phyloP scores from a whole-genome alignment of 805 yeast genomes.

The Jamesozyma lodderae region DNA sequence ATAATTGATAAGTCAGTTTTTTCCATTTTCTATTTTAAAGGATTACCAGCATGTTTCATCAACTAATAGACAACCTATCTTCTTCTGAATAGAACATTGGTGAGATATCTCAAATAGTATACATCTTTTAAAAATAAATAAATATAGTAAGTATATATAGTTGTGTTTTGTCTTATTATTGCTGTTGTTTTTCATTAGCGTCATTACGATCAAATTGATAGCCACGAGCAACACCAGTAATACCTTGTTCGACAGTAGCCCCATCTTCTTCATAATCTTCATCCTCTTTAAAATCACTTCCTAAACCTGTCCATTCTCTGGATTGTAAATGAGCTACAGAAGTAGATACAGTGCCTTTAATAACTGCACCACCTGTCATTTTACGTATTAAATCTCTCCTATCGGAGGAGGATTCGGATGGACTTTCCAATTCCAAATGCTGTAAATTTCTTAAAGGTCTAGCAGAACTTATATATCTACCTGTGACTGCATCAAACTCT shows the following conservation, averaged over 20 bases:
- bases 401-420: conserved; percentile 17
- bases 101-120: too few species aligned
- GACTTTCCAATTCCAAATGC: conserved; percentile 54
- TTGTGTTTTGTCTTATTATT: too few species aligned
- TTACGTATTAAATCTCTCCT: conserved; percentile 41
- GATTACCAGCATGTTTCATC: too few species aligned
- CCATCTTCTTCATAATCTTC: conserved; percentile 46
- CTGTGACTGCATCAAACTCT: conserved; percentile 82
- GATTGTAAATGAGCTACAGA: conserved; percentile 70
- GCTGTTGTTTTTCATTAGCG: conserved; percentile 3
- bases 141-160: too few species aligned
- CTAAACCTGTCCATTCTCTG: conserved; percentile 82
- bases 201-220: conserved; percentile 40
- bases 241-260: conserved; percentile 74
- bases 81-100: too few species aligned
- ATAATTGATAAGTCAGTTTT: too few species aligned
- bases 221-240: conserved; percentile 84
- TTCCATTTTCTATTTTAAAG: too few species aligned
- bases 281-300: conserved; percentile 64
- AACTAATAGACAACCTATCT: too few species aligned
- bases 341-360: conserved; percentile 77
- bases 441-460: conserved; percentile 63
- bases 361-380: conserved; percentile 49
- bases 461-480: conserved; percentile 56
- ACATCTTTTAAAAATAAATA: too few species aligned